Conservation (phyloP, 768 basidiomycete species). For the Royoungia palumana region DNA sequence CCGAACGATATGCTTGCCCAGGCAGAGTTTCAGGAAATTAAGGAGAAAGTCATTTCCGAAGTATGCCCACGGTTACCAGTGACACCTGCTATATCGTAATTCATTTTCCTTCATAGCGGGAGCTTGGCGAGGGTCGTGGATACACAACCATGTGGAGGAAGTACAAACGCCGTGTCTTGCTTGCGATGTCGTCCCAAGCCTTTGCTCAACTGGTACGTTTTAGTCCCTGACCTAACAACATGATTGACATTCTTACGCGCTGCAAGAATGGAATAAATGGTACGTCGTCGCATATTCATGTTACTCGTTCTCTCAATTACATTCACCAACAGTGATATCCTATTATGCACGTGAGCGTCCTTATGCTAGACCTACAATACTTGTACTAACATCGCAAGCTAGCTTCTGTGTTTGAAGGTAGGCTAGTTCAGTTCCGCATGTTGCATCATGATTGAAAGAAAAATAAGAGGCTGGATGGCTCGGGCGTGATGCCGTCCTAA, state of each 20-base stretch:
- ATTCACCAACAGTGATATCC: conserved; percentile 66
- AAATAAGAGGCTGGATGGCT: conserved; percentile 88
- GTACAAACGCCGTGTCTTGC: conserved; percentile 82
- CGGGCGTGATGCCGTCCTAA: conserved; percentile 87
- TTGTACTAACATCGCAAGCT: conserved; percentile 8
- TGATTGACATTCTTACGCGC: conserved; percentile 2
- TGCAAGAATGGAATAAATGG: conserved; percentile 91
- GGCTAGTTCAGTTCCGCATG: conserved; percentile 4
- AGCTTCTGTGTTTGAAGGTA: conserved; percentile 93
- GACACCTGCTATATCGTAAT: background rate
- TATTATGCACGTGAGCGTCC: conserved; percentile 82
- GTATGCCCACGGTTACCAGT: conserved; percentile 30
- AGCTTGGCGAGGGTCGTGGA: conserved; percentile 68
- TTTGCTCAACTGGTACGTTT: conserved; percentile 86
- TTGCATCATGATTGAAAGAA: conserved; percentile 6
- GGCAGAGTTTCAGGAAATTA: conserved; percentile 89
- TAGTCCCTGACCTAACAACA: background rate
- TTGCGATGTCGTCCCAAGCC: conserved; percentile 94
- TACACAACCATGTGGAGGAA: conserved; percentile 83
- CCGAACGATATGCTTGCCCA: conserved; percentile 61
- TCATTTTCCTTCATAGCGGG: conserved; percentile 48
- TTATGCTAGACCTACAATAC: background rate
- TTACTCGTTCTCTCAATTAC: conserved; percentile 6
- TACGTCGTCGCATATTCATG: conserved; percentile 31
- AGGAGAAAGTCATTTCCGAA: conserved; percentile 70